Evolutionary conservation across 116 monocot species (phyloP).

Genomic region (Trichopus zeylanicus): DNA sequence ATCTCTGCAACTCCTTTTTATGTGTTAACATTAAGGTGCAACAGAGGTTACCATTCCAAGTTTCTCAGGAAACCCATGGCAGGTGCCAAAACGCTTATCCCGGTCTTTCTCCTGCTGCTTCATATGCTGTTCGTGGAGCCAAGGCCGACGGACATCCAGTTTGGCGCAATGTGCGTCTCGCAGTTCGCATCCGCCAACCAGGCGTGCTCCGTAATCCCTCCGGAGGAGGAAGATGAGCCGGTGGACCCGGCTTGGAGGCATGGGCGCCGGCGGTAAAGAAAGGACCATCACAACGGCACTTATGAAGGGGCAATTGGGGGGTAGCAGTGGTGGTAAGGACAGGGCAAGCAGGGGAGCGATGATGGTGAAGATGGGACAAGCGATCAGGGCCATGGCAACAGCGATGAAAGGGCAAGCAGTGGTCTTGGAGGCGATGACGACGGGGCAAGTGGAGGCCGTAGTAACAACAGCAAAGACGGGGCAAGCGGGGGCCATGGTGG

Average conservation of each 20-base stretch:
- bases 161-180: conserved; percentile 19
- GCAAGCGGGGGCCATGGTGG: too few species aligned
- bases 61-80: not conserved
- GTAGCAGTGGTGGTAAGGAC: too few species aligned
- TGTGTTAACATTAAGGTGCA: too few species aligned
- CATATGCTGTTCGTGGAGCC: not conserved
- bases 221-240: not conserved
- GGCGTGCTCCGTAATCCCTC: conserved; percentile 31
- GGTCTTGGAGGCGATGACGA: too few species aligned
- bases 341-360: too few species aligned
- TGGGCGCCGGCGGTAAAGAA: not conserved
- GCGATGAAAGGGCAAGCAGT: too few species aligned
- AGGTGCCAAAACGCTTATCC: not conserved
- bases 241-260: conserved; percentile 1
- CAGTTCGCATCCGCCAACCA: conserved; percentile 49
- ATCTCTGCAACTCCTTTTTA: not conserved
- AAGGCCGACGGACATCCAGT: conserved; percentile 5
- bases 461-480: too few species aligned
- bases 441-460: too few species aligned
- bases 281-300: not conserved
- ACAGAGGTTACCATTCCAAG: too few species aligned
- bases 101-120: not conserved
- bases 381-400: too few species aligned
- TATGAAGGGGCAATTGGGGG: too few species aligned
- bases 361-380: too few species aligned